Evolutionary conservation across 164 flowering plant genomes (phyloP).

Genomic region (Hamamelis virginiana): DNA sequence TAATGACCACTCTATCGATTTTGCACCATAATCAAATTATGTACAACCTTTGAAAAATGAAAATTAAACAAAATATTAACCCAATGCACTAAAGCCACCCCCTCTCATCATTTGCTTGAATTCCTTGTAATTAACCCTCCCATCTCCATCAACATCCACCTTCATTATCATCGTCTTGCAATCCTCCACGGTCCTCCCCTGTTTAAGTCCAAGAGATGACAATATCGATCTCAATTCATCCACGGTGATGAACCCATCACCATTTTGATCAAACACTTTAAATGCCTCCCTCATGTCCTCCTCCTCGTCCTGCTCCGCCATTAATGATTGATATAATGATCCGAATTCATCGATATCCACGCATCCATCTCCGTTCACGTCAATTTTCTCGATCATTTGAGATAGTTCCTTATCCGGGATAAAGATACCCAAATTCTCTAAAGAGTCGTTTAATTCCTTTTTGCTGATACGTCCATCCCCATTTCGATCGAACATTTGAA

Average conservation of each 20-base stretch:
- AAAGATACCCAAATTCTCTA: slow-evolving; percentile 58
- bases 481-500: slow-evolving; percentile 69
- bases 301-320: slow-evolving; percentile 59
- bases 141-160: slow-evolving; percentile 78
- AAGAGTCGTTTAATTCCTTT: slow-evolving; percentile 55
- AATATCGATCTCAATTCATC: slow-evolving; percentile 66
- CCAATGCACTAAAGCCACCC: slow-evolving; percentile 52
- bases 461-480: slow-evolving; percentile 75
- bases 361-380: slow-evolving; percentile 63
- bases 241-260: slow-evolving; percentile 68
- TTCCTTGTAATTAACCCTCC: slow-evolving; percentile 62
- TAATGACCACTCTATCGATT: neutral
- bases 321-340: slow-evolving; percentile 45
- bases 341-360: slow-evolving; percentile 70
- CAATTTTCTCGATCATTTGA: slow-evolving; percentile 64
- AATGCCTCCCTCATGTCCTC: slow-evolving; percentile 76
- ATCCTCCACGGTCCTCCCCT: slow-evolving; percentile 61
- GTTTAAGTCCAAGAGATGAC: slow-evolving; percentile 57
- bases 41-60: neutral
- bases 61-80: slow-evolving; percentile 6
- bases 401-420: slow-evolving; percentile 52
- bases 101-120: slow-evolving; percentile 72
- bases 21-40: too few species aligned
- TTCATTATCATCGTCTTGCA: slow-evolving; percentile 67
- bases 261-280: slow-evolving; percentile 72